phyloP scores from a whole-genome alignment of 257 asterid species.

The Thymus mandschuricus region DNA sequence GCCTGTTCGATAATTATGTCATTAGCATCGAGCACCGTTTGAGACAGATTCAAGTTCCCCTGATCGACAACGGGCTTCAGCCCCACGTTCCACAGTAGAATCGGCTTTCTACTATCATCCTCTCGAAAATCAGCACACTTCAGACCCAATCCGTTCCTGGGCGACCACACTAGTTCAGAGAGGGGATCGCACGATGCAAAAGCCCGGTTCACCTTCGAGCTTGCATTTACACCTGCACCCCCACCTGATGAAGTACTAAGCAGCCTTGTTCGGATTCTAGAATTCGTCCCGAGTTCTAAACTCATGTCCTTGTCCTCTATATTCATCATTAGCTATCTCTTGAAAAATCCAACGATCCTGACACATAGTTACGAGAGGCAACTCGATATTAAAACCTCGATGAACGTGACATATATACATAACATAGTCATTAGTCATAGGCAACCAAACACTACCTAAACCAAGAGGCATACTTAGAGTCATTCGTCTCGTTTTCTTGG shows the following conservation, averaged over 20 bases:
- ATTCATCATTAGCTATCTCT: constrained; percentile 34
- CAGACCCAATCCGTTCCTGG: constrained; percentile 58
- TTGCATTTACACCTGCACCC: constrained; percentile 96
- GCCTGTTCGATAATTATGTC: constrained; percentile 8
- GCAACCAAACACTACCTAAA: not conserved
- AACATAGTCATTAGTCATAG: no score
- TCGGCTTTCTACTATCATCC: constrained; percentile 44
- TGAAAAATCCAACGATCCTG: not conserved
- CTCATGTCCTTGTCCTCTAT: constrained; percentile 36
- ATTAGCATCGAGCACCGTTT: not conserved
- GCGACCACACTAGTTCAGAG: constrained; percentile 77
- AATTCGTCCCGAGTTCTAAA: constrained; percentile 42
- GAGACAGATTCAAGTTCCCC: not conserved
- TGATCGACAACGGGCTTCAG: constrained; percentile 17
- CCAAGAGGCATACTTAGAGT: not conserved
- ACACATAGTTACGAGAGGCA: not conserved
- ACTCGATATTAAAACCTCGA: not conserved
- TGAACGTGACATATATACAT: not conserved
- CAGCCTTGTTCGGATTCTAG: constrained; percentile 30
- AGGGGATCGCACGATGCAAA: constrained; percentile 58
- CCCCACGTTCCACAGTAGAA: constrained; percentile 57
- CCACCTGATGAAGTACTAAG: constrained; percentile 56
- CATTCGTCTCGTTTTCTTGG: not conserved
- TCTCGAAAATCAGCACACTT: constrained; percentile 42
- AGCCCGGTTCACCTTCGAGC: constrained; percentile 41